These are phyloP conservation scores for Trichoderma hamatum DNA, from an alignment of 2,329 filamentous ascomycete species.

Conservation along the genomic window DNA sequence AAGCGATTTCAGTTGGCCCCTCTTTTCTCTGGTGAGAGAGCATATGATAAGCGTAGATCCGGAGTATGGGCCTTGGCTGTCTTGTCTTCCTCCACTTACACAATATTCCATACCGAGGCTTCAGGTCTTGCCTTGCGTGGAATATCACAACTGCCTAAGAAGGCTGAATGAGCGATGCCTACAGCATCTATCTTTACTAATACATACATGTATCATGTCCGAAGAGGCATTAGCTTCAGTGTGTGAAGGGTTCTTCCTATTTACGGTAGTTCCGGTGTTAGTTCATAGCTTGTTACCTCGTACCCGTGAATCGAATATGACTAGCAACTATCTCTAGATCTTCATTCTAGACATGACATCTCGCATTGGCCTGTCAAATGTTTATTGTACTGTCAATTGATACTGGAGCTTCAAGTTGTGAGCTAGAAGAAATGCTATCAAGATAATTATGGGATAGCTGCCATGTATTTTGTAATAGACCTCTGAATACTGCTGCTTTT, in stretches of 20 bases:
- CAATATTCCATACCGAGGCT: background rate
- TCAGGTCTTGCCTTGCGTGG: background rate
- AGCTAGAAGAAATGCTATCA: background rate
- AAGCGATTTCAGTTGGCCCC: background rate
- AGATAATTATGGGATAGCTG: background rate
- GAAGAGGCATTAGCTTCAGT: background rate
- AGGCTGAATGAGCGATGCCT: background rate
- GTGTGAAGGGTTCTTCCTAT: background rate
- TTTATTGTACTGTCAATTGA: background rate
- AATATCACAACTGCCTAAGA: background rate
- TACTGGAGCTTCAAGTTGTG: background rate
- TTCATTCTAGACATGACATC: background rate
- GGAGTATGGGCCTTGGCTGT: background rate
- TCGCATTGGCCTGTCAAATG: background rate
- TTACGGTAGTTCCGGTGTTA: background rate
- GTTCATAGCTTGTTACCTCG: too few relatives aligned
- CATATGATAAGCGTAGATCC: background rate
- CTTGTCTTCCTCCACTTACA: background rate
- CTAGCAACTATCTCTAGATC: background rate
- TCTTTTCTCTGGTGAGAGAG: background rate
- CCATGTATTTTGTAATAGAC: background rate
- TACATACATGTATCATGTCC: background rate
- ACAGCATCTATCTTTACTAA: background rate
- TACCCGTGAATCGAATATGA: background rate
- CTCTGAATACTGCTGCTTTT: background rate